Evolutionary conservation across 768 basidiomycete genomes (phyloP).

Genomic region (Xanthoconium stramineum): DNA sequence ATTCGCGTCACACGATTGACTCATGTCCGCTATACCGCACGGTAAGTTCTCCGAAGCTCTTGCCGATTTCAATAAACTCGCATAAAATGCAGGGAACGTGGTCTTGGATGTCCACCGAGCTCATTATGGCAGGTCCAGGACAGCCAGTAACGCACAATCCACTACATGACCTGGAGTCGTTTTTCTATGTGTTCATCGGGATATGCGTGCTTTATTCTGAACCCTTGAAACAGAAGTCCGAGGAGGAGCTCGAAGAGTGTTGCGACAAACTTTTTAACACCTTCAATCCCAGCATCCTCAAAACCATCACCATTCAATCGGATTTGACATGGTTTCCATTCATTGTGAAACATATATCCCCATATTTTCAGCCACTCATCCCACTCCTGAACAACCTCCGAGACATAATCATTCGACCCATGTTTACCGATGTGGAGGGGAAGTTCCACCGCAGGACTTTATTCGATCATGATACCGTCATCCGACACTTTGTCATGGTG

Average conservation of each 20-base stretch:
- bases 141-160: no score
- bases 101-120: no score
- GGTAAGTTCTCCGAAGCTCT: no score
- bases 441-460: neutral
- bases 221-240: neutral
- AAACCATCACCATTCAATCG: neutral
- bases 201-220: neutral
- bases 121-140: no score
- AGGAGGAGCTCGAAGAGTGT: neutral
- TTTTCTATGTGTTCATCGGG: no score
- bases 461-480: neutral
- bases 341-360: neutral
- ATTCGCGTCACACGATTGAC: no score
- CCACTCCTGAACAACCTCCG: neutral
- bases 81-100: no score
- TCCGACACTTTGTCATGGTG: neutral
- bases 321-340: neutral
- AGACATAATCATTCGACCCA: neutral
- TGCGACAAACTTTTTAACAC: conserved; percentile 5
- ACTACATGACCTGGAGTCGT: no score
- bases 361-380: neutral
- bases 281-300: neutral
- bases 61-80: no score
- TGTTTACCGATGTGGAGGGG: neutral
- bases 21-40: no score